These are phyloP conservation scores for Yamadazyma dendronema DNA, from an alignment of 1,139 yeast genomes.

Conservation along the genomic window DNA sequence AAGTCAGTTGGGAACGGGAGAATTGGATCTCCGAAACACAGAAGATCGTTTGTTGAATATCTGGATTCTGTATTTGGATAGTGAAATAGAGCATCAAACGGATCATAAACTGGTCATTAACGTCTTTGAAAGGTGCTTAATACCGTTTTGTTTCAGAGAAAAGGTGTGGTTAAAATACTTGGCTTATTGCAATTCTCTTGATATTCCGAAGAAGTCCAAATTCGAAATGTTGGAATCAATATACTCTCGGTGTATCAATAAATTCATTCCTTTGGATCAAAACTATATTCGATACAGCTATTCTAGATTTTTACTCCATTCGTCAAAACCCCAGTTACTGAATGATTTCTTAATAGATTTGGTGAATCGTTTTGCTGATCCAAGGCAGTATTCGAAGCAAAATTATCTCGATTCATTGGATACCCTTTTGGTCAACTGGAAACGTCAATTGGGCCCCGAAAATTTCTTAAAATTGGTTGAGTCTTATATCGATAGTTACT, in stretches of 20 bases:
- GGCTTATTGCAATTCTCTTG: conserved; percentile 31
- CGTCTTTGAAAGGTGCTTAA: conserved; percentile 59
- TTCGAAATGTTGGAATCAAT: conserved; percentile 25
- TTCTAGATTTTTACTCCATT: conserved; percentile 29
- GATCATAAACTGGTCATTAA: conserved; percentile 18
- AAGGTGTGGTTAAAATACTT: conserved; percentile 59
- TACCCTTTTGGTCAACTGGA: conserved; percentile 22
- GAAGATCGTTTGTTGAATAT: conserved; percentile 26
- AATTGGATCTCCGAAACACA: conserved; percentile 37
- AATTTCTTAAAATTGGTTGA: conserved; percentile 1
- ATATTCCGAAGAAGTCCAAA: conserved; percentile 16
- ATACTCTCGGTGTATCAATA: conserved; percentile 43
- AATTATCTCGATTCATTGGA: conserved; percentile 24
- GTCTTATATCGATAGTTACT: conserved; percentile 3
- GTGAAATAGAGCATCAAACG: conserved; percentile 28
- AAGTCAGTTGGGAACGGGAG: conserved; percentile 42
- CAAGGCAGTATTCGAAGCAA: conserved; percentile 19
- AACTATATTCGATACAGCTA: conserved; percentile 41
- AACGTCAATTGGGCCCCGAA: not conserved
- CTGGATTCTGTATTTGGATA: conserved; percentile 55
- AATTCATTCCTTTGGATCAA: conserved; percentile 44
- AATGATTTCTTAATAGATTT: conserved; percentile 30
- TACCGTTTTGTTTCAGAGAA: conserved; percentile 54
- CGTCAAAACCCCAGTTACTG: conserved; percentile 21
- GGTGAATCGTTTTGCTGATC: conserved; percentile 25